These are phyloP conservation scores for Monosporozyma aerobia DNA, from an alignment of 805 yeast genomes.

Conservation along the genomic window DNA sequence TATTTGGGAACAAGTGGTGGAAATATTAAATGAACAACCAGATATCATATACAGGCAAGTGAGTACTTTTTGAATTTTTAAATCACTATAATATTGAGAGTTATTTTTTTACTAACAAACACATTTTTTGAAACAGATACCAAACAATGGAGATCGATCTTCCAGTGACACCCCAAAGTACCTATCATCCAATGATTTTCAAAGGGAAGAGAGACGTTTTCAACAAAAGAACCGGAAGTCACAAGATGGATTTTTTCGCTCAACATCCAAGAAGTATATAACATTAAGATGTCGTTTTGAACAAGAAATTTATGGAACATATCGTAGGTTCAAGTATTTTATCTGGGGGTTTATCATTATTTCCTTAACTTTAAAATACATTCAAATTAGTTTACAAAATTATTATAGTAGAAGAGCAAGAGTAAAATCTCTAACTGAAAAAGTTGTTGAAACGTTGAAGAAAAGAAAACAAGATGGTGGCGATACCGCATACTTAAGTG, in stretches of 20 bases:
- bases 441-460: constrained; percentile 43
- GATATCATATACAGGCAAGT: constrained; percentile 76
- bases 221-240: constrained; percentile 1
- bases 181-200: constrained; percentile 33
- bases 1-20: constrained; percentile 58
- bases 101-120: not conserved
- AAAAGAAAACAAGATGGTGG: constrained; percentile 23
- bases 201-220: constrained; percentile 32
- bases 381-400: constrained; percentile 31
- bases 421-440: constrained; percentile 38
- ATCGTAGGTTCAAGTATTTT: constrained; percentile 21
- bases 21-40: constrained; percentile 54
- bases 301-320: constrained; percentile 38
- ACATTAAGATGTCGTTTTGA: constrained; percentile 48
- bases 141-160: constrained; percentile 30
- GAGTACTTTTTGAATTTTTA: constrained; percentile 20
- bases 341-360: constrained; percentile 9
- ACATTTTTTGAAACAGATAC: constrained; percentile 13
- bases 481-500: constrained; percentile 45
- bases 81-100: not conserved
- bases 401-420: constrained; percentile 33
- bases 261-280: constrained; percentile 59
- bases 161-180: constrained; percentile 28
- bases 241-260: constrained; percentile 51
- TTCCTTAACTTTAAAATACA: constrained; percentile 15